Conservation (phyloP, 75 land plant genomes). For the Azolla pinnata region DNA sequence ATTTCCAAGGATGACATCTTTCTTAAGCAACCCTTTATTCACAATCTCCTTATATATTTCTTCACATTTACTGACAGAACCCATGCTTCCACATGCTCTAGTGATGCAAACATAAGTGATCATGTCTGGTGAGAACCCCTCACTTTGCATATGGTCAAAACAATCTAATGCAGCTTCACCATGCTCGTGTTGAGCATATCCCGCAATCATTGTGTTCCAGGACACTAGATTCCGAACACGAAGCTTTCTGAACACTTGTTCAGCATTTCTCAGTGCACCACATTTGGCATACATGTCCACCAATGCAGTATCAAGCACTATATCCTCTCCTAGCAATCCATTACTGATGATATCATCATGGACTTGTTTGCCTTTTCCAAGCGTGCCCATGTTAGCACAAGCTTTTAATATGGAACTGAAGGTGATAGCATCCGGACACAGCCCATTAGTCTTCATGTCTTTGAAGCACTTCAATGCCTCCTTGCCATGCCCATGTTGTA, state of each 20-base stretch:
- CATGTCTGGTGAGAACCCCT: neutral
- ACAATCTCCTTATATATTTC: neutral
- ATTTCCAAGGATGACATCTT: neutral
- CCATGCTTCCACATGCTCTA: neutral
- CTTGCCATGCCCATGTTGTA: too few species aligned
- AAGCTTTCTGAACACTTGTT: neutral
- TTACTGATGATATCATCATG: too few species aligned
- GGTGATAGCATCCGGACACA: too few species aligned
- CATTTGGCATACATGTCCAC: neutral
- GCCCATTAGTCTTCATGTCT: too few species aligned
- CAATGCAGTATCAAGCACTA: neutral
- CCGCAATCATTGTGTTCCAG: conserved; percentile 9
- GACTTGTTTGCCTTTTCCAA: too few species aligned
- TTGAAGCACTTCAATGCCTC: too few species aligned
- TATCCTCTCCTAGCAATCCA: neutral
- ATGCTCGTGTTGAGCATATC: conserved; percentile 5
- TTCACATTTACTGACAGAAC: neutral
- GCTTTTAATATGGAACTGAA: too few species aligned
- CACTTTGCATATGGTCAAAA: conserved; percentile 6
- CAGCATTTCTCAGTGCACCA: neutral
- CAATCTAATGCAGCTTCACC: neutral
- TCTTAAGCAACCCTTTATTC: neutral
- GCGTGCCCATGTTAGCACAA: too few species aligned
- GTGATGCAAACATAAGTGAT: neutral
- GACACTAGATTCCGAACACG: conserved; percentile 1